These are phyloP conservation scores for Coccomyxa sp. DNA, from an alignment of 139 green algal species.

Conservation along the genomic window DNA sequence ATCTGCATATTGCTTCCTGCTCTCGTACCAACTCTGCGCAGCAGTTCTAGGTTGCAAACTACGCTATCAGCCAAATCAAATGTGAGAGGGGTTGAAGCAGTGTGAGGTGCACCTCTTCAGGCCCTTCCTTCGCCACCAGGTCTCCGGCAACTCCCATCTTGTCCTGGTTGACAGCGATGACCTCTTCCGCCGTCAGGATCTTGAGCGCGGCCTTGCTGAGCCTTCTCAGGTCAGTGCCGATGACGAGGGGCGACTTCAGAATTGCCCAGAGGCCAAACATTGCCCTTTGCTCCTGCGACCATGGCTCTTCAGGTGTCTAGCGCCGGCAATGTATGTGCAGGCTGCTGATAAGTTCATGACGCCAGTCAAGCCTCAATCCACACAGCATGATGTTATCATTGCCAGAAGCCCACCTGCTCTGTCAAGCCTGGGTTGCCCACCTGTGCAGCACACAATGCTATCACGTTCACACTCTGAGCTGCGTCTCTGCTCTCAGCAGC, in stretches of 20 bases:
- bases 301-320: background rate
- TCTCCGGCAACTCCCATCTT: slow-evolving; percentile 52
- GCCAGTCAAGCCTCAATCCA: background rate
- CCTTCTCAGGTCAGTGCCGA: slow-evolving; percentile 47
- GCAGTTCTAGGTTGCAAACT: background rate
- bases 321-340: background rate
- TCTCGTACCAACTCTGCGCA: background rate
- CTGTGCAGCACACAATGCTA: slow-evolving; percentile 5
- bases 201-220: slow-evolving; percentile 17
- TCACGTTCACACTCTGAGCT: background rate
- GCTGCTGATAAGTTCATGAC: background rate
- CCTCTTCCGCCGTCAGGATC: slow-evolving; percentile 38
- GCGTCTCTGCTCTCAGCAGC: background rate
- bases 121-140: slow-evolving; percentile 45
- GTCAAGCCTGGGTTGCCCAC: slow-evolving; percentile 40
- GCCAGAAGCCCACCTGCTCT: background rate
- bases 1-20: background rate
- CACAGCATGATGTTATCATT: background rate
- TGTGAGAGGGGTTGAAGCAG: background rate
- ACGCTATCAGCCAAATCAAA: background rate
- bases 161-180: slow-evolving; percentile 65
- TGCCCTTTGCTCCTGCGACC: slow-evolving; percentile 34
- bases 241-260: slow-evolving; percentile 62
- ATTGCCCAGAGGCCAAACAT: slow-evolving; percentile 71
- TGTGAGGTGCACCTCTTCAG: slow-evolving; percentile 14